Base-by-base conservation (phyloP, 352 stramenopile species). In the Elongisporangium senticosum region DNA sequence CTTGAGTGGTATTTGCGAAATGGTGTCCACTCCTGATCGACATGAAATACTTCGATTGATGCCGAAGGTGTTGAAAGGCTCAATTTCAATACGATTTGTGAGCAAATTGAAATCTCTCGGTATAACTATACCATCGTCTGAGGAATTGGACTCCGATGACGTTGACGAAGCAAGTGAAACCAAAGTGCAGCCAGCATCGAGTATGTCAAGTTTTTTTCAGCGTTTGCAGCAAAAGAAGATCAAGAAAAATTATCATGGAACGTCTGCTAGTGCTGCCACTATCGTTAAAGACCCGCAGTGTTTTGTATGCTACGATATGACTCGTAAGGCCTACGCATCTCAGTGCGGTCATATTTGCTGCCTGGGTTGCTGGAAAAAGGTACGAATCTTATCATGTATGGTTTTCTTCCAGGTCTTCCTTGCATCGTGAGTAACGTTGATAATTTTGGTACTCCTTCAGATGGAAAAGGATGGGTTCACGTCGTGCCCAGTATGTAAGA, bases 261-360 rank as follows among this genome's bases (percentile, higher is more conserved):
- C 55, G 0, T 61, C 72, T 15, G 51, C 69, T 20, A 62, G 64
- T 1, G 74, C 73, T 17, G 83, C 68, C 37, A 74, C 79, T 15
- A 60, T 89, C 10, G 72, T 95, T 15, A 75, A 89, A 50, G 74
- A 93, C 26, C 86, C 86, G 3, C 86, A 95, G 65, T 95, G 86
- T 51, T 75, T 86, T 37, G 85, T 95, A 22, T 95, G 86, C 65
- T 93, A 90, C 59, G 83, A 95, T 47, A 86, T 94, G 28, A 76
- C 79, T 0, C 77, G 67, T 4, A 92, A 90, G 61, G 83, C 86
- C 8, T 90, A 77, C 63, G 86, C 86, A 15, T 82, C 86, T 1
- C 74, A 80, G 23, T 95, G 86, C 28, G 86, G 86, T 5, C 86
- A 95, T 59, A 90, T 95, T 64, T 95, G 86, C 62, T 95, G 86